Percentiles rank a stretch among this genome's conserved stretches.
phyloP scores from a whole-genome alignment of 495 filamentous ascomycete genomes.

The Penicillium herquei region DNA sequence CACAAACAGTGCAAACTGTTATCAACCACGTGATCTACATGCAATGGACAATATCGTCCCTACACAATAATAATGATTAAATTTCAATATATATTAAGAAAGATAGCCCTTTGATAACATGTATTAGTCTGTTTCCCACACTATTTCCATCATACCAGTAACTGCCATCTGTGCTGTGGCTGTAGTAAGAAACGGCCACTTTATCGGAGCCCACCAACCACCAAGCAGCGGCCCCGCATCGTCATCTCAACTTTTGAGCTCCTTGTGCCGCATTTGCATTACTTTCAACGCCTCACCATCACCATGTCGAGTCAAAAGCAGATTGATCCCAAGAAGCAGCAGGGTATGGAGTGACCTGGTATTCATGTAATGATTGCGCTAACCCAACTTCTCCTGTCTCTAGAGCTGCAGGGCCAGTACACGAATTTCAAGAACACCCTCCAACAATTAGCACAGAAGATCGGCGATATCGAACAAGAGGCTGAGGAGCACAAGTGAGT shows the following conservation, averaged over 20 bases:
- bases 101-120: too few relatives aligned
- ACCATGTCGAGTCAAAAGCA: constrained; percentile 48
- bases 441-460: constrained; percentile 91
- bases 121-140: too few relatives aligned
- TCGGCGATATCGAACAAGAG: constrained; percentile 95
- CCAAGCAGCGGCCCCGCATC: constrained; percentile 33
- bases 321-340: constrained; percentile 69
- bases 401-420: constrained; percentile 93
- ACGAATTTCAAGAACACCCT: constrained; percentile 93
- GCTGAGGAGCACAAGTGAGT: constrained; percentile 96
- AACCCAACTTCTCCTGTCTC: constrained; percentile 14
- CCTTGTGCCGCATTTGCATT: constrained; percentile 6
- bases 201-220: constrained; percentile 17
- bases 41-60: background rate
- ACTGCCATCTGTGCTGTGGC: background rate
- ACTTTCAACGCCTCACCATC: constrained; percentile 11
- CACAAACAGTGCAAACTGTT: constrained; percentile 30
- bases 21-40: constrained; percentile 21
- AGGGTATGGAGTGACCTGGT: constrained; percentile 56
- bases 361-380: background rate
- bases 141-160: background rate
- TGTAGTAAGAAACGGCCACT: background rate
- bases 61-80: background rate
- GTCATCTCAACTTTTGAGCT: constrained; percentile 35
- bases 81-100: too few relatives aligned